Evolutionary conservation across 2,329 filamentous ascomycete species (phyloP).

Genomic region (Ophiostoma populinum): DNA sequence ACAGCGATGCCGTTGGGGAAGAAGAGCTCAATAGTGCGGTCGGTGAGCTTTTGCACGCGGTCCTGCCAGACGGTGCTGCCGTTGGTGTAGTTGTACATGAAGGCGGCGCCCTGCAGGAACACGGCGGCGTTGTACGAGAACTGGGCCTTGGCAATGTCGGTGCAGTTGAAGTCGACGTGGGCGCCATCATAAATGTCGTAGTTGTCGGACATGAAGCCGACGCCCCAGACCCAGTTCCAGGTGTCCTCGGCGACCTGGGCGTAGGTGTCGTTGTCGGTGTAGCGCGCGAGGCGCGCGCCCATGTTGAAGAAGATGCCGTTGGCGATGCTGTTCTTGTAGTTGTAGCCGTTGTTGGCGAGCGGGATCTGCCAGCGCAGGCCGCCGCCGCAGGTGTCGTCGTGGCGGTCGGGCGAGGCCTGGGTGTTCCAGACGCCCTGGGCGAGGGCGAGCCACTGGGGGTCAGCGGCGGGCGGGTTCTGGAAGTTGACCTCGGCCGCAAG

Average conservation of each 20-base stretch:
- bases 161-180: constrained; percentile 39
- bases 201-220: constrained; percentile 37
- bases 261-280: constrained; percentile 64
- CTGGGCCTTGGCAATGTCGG: constrained; percentile 22
- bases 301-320: constrained; percentile 36
- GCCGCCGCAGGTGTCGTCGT: constrained; percentile 61
- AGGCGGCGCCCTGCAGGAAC: constrained; percentile 11
- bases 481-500: constrained; percentile 53
- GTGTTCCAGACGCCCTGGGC: constrained; percentile 70
- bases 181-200: constrained; percentile 48
- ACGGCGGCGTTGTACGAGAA: constrained; percentile 12
- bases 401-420: constrained; percentile 34
- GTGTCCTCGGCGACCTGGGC: constrained; percentile 57
- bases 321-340: constrained; percentile 44
- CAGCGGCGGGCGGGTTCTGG: constrained; percentile 34
- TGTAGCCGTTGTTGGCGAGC: constrained; percentile 61
- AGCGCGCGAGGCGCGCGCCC: constrained; percentile 43
- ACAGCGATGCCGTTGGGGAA: no score
- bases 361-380: constrained; percentile 78
- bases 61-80: constrained; percentile 35
- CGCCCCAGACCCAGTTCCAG: constrained; percentile 48
- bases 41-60: constrained; percentile 37
- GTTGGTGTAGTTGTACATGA: constrained; percentile 24
- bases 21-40: constrained; percentile 31
- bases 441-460: constrained; percentile 53